Evolutionary conservation across 495 filamentous ascomycete genomes (phyloP).

Genomic region (Hypoxylon subgilvum): DNA sequence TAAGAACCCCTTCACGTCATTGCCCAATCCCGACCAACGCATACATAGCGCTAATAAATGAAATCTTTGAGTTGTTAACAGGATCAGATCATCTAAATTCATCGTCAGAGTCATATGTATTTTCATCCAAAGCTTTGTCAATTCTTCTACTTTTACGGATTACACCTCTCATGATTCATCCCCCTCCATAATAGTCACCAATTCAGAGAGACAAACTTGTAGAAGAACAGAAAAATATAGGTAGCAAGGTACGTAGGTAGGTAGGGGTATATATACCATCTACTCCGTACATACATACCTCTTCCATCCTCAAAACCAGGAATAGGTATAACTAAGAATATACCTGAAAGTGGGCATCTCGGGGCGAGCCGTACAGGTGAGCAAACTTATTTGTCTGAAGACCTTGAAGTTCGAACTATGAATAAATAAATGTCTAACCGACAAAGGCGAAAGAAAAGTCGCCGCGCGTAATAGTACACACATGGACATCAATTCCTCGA

Average conservation of each 20-base stretch:
- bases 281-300: too few relatives aligned
- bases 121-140: conserved; percentile 17
- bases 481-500: conserved; percentile 25
- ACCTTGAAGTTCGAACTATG: too few relatives aligned
- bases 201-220: too few relatives aligned
- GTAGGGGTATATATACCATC: too few relatives aligned
- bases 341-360: conserved; percentile 31
- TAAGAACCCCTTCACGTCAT: conserved; percentile 35
- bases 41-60: conserved; percentile 26
- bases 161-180: not conserved
- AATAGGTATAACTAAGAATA: too few relatives aligned
- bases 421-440: conserved; percentile 26
- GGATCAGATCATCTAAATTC: conserved; percentile 28
- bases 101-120: conserved; percentile 18
- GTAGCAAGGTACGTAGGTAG: too few relatives aligned
- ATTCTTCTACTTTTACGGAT: not conserved
- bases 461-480: conserved; percentile 13
- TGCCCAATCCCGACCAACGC: conserved; percentile 36
- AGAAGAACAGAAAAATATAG: not conserved
- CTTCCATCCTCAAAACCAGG: too few relatives aligned
- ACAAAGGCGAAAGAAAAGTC: conserved; percentile 16
- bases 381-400: too few relatives aligned
- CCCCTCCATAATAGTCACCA: too few relatives aligned
- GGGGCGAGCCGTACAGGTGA: conserved; percentile 35
- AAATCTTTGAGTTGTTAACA: conserved; percentile 18